Evolutionary conservation across 2,329 filamentous ascomycete species (phyloP).

Genomic region (Neofusicoccum parvum): DNA sequence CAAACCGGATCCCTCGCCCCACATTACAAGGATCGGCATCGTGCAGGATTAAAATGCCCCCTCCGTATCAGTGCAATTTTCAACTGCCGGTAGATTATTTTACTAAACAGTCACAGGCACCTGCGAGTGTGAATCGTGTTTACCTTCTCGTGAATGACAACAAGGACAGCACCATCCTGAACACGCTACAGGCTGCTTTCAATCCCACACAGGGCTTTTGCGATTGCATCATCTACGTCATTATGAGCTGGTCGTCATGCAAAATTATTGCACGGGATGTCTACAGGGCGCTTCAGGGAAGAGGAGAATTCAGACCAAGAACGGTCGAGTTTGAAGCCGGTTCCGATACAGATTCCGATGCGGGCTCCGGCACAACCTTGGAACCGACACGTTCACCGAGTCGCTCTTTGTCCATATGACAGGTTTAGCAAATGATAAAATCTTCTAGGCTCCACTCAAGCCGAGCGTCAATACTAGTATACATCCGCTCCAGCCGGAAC

Average conservation of each 20-base stretch:
- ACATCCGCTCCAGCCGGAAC: no score
- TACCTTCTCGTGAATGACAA: constrained; percentile 66
- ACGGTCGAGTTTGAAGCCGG: neutral
- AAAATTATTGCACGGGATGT: constrained; percentile 25
- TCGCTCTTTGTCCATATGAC: neutral
- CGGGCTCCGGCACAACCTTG: neutral
- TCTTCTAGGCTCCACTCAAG: neutral
- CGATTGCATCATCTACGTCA: constrained; percentile 79
- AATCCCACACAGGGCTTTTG: constrained; percentile 81
- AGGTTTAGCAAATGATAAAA: neutral
- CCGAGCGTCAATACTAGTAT: no score
- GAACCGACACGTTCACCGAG: neutral
- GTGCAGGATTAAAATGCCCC: no score
- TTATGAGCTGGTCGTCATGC: constrained; percentile 63
- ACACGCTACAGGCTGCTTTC: constrained; percentile 72
- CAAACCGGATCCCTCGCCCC: neutral
- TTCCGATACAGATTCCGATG: neutral
- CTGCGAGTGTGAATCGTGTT: constrained; percentile 79
- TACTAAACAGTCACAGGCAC: constrained; percentile 41
- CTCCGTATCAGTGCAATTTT: no score
- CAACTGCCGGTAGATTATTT: no score
- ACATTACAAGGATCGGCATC: no score
- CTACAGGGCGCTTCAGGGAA: neutral
- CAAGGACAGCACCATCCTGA: constrained; percentile 55
- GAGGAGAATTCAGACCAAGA: neutral